Conservation (phyloP, 2,329 filamentous ascomycete species). For the Diaporthe vexans region DNA sequence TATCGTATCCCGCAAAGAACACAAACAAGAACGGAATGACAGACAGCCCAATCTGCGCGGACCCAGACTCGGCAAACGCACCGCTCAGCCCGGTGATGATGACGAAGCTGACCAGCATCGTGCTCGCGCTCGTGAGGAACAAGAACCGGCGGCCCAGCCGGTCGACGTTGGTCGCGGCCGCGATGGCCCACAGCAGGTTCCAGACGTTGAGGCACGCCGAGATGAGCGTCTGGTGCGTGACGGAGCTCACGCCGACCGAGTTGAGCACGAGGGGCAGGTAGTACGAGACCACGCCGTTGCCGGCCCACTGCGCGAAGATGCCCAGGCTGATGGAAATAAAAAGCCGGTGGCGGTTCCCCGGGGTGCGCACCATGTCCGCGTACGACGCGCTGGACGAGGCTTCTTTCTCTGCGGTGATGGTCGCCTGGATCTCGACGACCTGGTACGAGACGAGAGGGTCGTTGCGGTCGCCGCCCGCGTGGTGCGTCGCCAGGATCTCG, state of each 20-base stretch:
- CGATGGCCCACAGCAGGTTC: slow-evolving; percentile 39
- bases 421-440: slow-evolving; percentile 45
- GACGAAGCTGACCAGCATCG: slow-evolving; percentile 60
- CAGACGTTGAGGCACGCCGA: slow-evolving; percentile 40
- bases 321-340: slow-evolving; percentile 50
- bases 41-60: slow-evolving; percentile 50
- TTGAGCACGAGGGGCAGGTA: slow-evolving; percentile 21
- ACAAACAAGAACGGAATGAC: slow-evolving; percentile 58
- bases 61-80: slow-evolving; percentile 50
- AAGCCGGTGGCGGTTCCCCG: slow-evolving; percentile 48
- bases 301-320: slow-evolving; percentile 50
- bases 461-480: slow-evolving; percentile 46
- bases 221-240: slow-evolving; percentile 41
- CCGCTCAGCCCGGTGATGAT: slow-evolving; percentile 58
- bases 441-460: slow-evolving; percentile 44
- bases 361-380: slow-evolving; percentile 44
- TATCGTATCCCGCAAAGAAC: slow-evolving; percentile 57
- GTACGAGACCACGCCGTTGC: slow-evolving; percentile 37
- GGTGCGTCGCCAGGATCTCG: slow-evolving; percentile 46
- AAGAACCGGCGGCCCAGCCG: slow-evolving; percentile 55
- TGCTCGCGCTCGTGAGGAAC: slow-evolving; percentile 56
- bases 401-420: slow-evolving; percentile 44
- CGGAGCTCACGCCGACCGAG: slow-evolving; percentile 30
- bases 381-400: slow-evolving; percentile 34
- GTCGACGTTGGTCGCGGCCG: slow-evolving; percentile 32